These are phyloP conservation scores for Candida caryicola DNA, from an alignment of 805 yeast genomes.

Conservation along the genomic window DNA sequence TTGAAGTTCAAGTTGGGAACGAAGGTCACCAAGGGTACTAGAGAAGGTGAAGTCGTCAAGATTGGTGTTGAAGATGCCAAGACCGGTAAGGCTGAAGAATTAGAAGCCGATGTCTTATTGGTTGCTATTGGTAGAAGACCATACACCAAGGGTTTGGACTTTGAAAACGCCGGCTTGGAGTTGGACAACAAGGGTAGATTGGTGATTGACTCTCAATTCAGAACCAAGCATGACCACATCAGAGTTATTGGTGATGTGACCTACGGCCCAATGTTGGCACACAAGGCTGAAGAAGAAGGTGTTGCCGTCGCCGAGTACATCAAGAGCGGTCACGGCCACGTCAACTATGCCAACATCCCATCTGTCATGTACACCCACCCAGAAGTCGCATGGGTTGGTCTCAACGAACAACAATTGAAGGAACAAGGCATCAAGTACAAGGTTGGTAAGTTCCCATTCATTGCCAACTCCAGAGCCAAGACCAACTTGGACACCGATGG, in stretches of 20 bases:
- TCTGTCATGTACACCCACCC: conserved; percentile 99
- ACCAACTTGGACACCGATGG: conserved; percentile 97
- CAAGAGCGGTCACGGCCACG: conserved; percentile 94
- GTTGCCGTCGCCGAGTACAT: conserved; percentile 96
- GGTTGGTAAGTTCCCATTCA: conserved; percentile 96
- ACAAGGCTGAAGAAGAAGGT: conserved; percentile 99
- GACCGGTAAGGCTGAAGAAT: conserved; percentile 70
- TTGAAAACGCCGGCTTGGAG: conserved; percentile 87
- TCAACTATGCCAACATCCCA: conserved; percentile 96
- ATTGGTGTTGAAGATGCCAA: conserved; percentile 88
- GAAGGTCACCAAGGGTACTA: conserved; percentile 81
- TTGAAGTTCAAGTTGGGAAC: conserved; percentile 88
- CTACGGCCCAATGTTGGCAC: conserved; percentile 99
- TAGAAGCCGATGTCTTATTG: conserved; percentile 89
- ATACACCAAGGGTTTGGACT: conserved; percentile 82
- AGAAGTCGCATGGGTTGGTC: conserved; percentile 99
- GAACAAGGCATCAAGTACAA: conserved; percentile 88
- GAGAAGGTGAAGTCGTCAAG: conserved; percentile 85
- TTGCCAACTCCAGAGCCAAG: conserved; percentile 99
- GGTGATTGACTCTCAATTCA: conserved; percentile 90
- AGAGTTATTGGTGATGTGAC: conserved; percentile 98
- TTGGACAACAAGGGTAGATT: conserved; percentile 89
- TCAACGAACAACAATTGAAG: conserved; percentile 91
- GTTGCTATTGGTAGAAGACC: conserved; percentile 99
- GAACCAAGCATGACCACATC: conserved; percentile 88